Percentiles rank a stretch among this genome's conserved stretches.
phyloP scores from a whole-genome alignment of 306 rosid genomes.

The Datisca glomerata region DNA sequence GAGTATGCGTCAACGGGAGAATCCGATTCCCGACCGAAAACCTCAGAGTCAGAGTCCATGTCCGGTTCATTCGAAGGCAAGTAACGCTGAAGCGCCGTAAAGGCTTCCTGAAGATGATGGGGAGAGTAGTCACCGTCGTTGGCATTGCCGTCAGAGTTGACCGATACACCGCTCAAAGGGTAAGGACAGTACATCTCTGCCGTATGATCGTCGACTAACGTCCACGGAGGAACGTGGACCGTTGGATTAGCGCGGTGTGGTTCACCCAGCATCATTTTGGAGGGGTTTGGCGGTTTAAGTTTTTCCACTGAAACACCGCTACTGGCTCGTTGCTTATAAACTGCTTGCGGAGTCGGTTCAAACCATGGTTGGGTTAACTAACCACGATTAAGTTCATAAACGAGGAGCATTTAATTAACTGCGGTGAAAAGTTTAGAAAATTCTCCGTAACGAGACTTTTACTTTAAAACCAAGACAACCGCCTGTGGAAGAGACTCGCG shows the following conservation, averaged over 20 bases:
- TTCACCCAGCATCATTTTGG: slow-evolving; percentile 68
- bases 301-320: slow-evolving; percentile 2
- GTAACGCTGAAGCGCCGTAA: slow-evolving; percentile 57
- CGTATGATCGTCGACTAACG: slow-evolving; percentile 36
- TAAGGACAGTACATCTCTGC: slow-evolving; percentile 35
- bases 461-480: slow-evolving; percentile 4
- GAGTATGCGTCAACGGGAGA: slow-evolving; percentile 73
- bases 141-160: slow-evolving; percentile 33
- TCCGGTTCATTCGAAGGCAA: slow-evolving; percentile 44
- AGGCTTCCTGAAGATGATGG: slow-evolving; percentile 39
- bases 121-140: slow-evolving; percentile 44
- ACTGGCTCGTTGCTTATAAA: slow-evolving; percentile 7
- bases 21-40: slow-evolving; percentile 33
- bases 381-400: neutral
- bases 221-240: slow-evolving; percentile 71
- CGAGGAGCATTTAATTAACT: neutral
- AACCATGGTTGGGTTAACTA: slow-evolving; percentile 11
- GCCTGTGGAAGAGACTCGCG: neutral
- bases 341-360: neutral
- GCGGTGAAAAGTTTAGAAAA: slow-evolving; percentile 5
- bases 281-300: neutral
- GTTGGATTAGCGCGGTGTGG: slow-evolving; percentile 52
- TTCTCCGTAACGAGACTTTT: neutral
- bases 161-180: slow-evolving; percentile 22
- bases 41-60: slow-evolving; percentile 45